Percentiles rank a stretch among this genome's conserved stretches.
These are phyloP conservation scores for Fistulinella prunicolor DNA, from an alignment of 768 basidiomycete genomes.

Conservation along the genomic window DNA sequence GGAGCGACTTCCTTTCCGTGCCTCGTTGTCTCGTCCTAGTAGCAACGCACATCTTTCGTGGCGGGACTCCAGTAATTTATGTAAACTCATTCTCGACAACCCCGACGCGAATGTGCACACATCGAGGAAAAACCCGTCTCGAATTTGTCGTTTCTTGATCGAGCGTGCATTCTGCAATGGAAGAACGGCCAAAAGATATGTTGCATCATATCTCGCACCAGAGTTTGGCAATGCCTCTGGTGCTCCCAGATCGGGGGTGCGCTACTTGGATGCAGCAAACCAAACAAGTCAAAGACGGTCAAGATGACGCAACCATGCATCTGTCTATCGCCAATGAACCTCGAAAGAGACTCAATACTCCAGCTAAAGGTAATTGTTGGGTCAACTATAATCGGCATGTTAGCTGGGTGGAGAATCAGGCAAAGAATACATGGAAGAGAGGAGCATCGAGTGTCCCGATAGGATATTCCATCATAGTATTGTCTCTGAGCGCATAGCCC, in stretches of 20 bases:
- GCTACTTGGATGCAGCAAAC: neutral
- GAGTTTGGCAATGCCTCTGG: neutral
- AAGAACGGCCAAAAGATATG: neutral
- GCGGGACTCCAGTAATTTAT: too few relatives aligned
- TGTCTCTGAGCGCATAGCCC: neutral
- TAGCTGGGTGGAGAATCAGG: conserved; percentile 11
- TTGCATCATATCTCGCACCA: neutral
- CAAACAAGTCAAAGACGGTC: neutral
- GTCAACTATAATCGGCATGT: neutral
- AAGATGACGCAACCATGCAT: neutral
- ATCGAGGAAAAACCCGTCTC: too few relatives aligned
- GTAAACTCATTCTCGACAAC: neutral
- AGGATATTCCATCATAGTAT: conserved; percentile 2
- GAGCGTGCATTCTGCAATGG: neutral
- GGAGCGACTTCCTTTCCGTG: neutral
- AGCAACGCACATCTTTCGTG: too few relatives aligned
- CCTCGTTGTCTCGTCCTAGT: neutral
- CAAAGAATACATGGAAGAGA: conserved; percentile 2
- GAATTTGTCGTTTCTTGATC: too few relatives aligned
- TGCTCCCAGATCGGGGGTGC: too few relatives aligned
- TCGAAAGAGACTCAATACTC: neutral
- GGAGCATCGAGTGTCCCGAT: neutral
- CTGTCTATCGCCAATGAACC: too few relatives aligned
- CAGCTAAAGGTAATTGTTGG: neutral
- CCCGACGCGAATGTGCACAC: neutral